Percentiles rank a stretch among this genome's conserved stretches.
Conservation (phyloP, 2,329 filamentous ascomycete species). For the Neophaeococcomyces mojaviensis region DNA sequence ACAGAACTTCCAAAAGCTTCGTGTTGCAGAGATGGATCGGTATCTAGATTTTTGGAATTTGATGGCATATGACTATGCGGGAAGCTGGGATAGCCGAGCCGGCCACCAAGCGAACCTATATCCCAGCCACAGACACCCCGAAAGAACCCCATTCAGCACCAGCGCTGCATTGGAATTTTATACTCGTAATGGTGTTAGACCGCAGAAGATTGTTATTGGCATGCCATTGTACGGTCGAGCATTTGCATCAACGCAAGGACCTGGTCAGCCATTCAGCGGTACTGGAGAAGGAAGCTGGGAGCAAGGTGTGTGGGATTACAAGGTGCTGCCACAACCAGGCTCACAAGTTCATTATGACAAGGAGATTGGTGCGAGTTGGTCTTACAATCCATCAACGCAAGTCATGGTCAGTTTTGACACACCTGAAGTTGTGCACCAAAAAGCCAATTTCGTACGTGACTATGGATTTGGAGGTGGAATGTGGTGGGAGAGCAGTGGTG, state of each 20-base stretch:
- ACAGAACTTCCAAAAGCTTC: slow-evolving; percentile 55
- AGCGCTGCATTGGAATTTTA: slow-evolving; percentile 65
- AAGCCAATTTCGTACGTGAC: slow-evolving; percentile 63
- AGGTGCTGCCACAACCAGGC: slow-evolving; percentile 65
- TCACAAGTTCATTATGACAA: slow-evolving; percentile 57
- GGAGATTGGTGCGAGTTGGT: slow-evolving; percentile 63
- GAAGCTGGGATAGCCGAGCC: slow-evolving; percentile 65
- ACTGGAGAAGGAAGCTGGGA: slow-evolving; percentile 79
- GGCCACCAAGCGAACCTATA: slow-evolving; percentile 79
- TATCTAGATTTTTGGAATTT: slow-evolving; percentile 69
- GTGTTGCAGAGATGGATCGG: slow-evolving; percentile 57
- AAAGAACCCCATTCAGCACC: slow-evolving; percentile 71
- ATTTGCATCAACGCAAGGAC: slow-evolving; percentile 70
- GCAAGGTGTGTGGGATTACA: slow-evolving; percentile 79
- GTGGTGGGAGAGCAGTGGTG: slow-evolving; percentile 90
- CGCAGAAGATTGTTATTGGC: slow-evolving; percentile 73
- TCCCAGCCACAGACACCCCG: slow-evolving; percentile 48
- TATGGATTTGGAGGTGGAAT: slow-evolving; percentile 75
- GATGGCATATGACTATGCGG: slow-evolving; percentile 86
- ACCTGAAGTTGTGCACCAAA: slow-evolving; percentile 56
- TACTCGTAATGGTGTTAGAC: slow-evolving; percentile 51
- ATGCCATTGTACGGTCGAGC: slow-evolving; percentile 89
- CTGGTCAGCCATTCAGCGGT: slow-evolving; percentile 61
- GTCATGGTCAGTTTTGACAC: slow-evolving; percentile 77
- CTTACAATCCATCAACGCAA: slow-evolving; percentile 56